Base-by-base conservation (phyloP, 208 protist genomes). In the Crithidia sp. region DNA sequence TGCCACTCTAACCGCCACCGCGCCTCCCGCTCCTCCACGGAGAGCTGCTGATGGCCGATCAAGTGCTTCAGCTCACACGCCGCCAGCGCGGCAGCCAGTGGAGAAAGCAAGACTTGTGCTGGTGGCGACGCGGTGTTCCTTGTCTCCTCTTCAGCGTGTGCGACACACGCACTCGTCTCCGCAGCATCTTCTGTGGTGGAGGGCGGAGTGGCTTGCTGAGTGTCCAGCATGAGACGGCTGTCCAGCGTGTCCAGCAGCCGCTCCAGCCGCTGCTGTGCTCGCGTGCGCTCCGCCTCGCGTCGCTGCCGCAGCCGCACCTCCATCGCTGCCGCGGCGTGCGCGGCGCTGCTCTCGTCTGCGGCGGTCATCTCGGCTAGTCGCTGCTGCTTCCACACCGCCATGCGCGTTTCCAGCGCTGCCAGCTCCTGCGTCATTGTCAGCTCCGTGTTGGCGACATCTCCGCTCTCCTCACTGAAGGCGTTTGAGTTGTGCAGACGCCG, bases 251-350 rank as follows among this genome's bases (percentile, higher is more conserved):
- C 67, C n/a, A 88, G 56, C 6, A 92, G 81, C 2, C 49, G 65
- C 8, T 67, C 39, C 13, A 91, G 78, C n/a, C 89, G 89, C 49
- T 80, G 84, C 47, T 88, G 66, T 16, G 86, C 74, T n/a, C 89
- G 85, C 28, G 83, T 68, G 9, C 84, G 85, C 76, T 94, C 86
- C 14, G 54, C 64, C 9, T 39, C 54, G 19, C 81, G 83, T 40
- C 63, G 68, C 37, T 71, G 55, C 50, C 49, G 57, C 53, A 94
- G 57, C 12, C 89, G 81, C 28, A 8, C 36, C 69, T 84, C 76
- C 75, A 94, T 85, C 19, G 76, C 56, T n/a, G 69, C 47, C 41
- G 55, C 65, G 2, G 16, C 12, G 9, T 56, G 62, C 7, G 19
- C 49, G 2, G 37, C 49, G 36, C 62, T 16, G 8, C 12, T 82